A percentile compares a stretch with the other conserved stretches of the same genome.
phyloP scores from a whole-genome alignment of 495 filamentous ascomycete genomes.

The Amphirosellinia nigrospora region DNA sequence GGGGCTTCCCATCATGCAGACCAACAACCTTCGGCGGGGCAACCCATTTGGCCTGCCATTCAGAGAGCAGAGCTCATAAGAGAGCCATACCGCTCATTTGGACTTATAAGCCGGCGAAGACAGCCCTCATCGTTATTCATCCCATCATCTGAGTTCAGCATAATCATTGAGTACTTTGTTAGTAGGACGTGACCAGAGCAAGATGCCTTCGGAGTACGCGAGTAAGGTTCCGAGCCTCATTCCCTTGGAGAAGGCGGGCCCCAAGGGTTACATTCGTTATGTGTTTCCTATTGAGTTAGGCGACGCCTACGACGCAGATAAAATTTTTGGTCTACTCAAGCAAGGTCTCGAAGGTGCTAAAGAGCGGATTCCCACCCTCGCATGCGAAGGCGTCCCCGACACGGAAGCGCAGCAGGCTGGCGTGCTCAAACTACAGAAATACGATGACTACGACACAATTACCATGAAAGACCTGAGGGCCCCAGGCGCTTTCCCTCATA shows the following conservation, averaged over 20 bases:
- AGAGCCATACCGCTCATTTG: neutral
- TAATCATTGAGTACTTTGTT: neutral
- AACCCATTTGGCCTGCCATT: neutral
- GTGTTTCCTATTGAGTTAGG: slow-evolving; percentile 41
- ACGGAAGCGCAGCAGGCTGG: slow-evolving; percentile 35
- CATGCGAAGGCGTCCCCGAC: slow-evolving; percentile 44
- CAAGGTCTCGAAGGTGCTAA: slow-evolving; percentile 39
- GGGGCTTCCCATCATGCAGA: slow-evolving; percentile 11
- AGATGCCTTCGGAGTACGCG: slow-evolving; percentile 31
- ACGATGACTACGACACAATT: slow-evolving; percentile 31
- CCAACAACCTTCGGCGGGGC: slow-evolving; percentile 11
- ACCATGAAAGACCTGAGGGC: slow-evolving; percentile 40
- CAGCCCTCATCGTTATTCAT: neutral
- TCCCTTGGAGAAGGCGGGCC: slow-evolving; percentile 44
- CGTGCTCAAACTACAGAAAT: slow-evolving; percentile 38
- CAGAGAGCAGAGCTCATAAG: neutral
- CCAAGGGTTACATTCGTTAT: slow-evolving; percentile 44
- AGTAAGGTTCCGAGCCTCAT: slow-evolving; percentile 34
- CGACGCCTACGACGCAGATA: slow-evolving; percentile 30
- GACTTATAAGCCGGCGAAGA: neutral
- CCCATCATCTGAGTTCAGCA: neutral
- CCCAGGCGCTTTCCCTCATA: slow-evolving; percentile 33
- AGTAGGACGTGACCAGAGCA: slow-evolving; percentile 3
- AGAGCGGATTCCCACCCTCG: slow-evolving; percentile 38
- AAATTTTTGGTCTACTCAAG: slow-evolving; percentile 35